Percentiles rank a stretch among this genome's conserved stretches.
These are phyloP conservation scores for Exophiala xenobiotica DNA, from an alignment of 2,329 filamentous ascomycete species.

Conservation along the genomic window DNA sequence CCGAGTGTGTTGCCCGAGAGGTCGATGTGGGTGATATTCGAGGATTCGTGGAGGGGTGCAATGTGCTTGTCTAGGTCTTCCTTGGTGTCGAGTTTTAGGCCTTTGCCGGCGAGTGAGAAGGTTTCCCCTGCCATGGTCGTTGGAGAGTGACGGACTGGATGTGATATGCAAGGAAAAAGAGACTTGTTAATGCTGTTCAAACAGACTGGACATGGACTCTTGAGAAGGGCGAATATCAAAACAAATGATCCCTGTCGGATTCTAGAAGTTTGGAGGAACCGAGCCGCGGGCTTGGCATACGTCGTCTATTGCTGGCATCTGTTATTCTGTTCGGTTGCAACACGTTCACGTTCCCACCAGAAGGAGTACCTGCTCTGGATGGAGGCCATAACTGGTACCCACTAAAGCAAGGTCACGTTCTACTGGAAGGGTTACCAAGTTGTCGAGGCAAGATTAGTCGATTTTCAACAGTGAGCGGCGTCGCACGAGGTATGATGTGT, in stretches of 20 bases:
- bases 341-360: too few relatives aligned
- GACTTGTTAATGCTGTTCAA: background rate
- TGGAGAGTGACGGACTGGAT: background rate
- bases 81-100: constrained; percentile 86
- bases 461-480: too few relatives aligned
- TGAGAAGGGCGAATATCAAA: background rate
- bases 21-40: constrained; percentile 78
- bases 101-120: constrained; percentile 89
- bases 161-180: background rate
- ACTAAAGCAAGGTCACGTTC: too few relatives aligned
- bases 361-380: too few relatives aligned
- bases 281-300: background rate
- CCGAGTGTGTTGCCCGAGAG: constrained; percentile 91
- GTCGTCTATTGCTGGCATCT: too few relatives aligned
- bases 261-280: background rate
- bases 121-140: constrained; percentile 38
- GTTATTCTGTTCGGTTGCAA: too few relatives aligned
- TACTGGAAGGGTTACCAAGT: too few relatives aligned
- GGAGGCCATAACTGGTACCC: too few relatives aligned
- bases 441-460: too few relatives aligned
- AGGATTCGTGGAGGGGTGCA: constrained; percentile 67
- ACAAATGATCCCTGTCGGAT: background rate
- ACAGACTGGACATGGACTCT: background rate
- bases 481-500: too few relatives aligned
- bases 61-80: constrained; percentile 85